A percentile compares a stretch with the other conserved stretches of the same genome.
Conservation (phyloP, 1,139 yeast genomes). For the Hemisphaericaspora subhashii region DNA sequence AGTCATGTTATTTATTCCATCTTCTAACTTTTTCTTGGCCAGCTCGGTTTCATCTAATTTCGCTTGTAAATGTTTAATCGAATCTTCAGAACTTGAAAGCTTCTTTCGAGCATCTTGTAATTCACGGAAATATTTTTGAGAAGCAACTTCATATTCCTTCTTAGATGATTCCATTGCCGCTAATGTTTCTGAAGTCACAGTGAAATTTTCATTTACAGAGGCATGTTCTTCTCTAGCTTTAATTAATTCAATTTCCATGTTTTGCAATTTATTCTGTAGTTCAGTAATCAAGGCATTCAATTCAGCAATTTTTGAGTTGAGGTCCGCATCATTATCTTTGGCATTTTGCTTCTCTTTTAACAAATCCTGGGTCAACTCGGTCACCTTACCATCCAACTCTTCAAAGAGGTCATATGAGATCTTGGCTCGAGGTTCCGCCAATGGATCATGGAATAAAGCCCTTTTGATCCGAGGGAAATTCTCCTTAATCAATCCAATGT, state of each 20-base stretch:
- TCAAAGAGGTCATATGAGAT: constrained; percentile 74
- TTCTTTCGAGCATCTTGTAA: constrained; percentile 30
- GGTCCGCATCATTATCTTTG: constrained; percentile 21
- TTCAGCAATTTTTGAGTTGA: constrained; percentile 29
- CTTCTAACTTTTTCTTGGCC: constrained; percentile 72
- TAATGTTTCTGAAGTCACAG: constrained; percentile 37
- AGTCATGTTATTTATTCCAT: constrained; percentile 88
- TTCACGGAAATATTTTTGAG: constrained; percentile 29
- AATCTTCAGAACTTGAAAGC: constrained; percentile 22
- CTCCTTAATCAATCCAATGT: constrained; percentile 67
- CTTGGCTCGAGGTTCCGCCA: constrained; percentile 63
- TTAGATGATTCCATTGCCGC: constrained; percentile 32
- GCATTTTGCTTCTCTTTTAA: constrained; percentile 27
- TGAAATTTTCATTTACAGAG: constrained; percentile 30
- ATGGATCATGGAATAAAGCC: constrained; percentile 75
- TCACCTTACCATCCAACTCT: constrained; percentile 49
- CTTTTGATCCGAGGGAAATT: constrained; percentile 67
- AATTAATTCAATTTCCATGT: constrained; percentile 14
- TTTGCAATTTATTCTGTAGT: constrained; percentile 13
- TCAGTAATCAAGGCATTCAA: constrained; percentile 19
- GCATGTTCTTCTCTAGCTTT: constrained; percentile 27
- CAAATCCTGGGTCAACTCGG: constrained; percentile 25
- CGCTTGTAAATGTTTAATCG: constrained; percentile 24
- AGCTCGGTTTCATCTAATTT: constrained; percentile 31
- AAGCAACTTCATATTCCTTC: constrained; percentile 30